phyloP scores from a whole-genome alignment of 2,329 filamentous ascomycete genomes.

The Leptographium lundbergii region DNA sequence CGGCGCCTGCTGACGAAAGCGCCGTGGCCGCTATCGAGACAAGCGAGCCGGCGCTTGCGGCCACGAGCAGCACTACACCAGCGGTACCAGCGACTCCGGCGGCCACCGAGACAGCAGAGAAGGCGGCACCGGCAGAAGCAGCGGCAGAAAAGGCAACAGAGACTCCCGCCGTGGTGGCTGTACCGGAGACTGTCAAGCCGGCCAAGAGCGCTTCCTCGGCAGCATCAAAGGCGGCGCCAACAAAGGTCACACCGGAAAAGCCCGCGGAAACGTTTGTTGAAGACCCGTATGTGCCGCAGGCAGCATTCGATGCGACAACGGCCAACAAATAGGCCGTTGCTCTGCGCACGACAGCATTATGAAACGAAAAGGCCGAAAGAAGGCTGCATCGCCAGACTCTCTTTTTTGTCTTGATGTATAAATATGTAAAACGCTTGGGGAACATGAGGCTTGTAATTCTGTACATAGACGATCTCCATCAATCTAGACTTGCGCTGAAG shows the following conservation, averaged over 20 bases:
- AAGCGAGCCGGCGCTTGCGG: background rate
- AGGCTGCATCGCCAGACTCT: background rate
- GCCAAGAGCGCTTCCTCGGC: background rate
- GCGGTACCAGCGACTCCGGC: background rate
- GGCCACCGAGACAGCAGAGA: background rate
- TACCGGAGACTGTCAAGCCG: background rate
- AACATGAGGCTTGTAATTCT: background rate
- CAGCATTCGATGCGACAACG: background rate
- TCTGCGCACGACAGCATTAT: background rate
- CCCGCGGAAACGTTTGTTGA: background rate
- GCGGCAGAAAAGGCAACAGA: background rate
- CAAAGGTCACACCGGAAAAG: background rate
- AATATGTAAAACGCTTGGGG: constrained; percentile 1
- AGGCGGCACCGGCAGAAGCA: too few species aligned
- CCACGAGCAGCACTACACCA: background rate
- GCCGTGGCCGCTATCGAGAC: background rate
- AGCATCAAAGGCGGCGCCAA: background rate
- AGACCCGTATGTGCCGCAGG: background rate
- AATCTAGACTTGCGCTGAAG: background rate
- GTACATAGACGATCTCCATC: constrained; percentile 1
- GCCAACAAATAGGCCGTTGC: background rate
- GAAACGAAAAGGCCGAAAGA: background rate
- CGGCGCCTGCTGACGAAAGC: background rate
- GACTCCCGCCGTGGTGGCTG: background rate
- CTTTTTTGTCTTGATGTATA: background rate